phyloP scores from a whole-genome alignment of 208 protist species.

The Leishmania tarentolae region DNA sequence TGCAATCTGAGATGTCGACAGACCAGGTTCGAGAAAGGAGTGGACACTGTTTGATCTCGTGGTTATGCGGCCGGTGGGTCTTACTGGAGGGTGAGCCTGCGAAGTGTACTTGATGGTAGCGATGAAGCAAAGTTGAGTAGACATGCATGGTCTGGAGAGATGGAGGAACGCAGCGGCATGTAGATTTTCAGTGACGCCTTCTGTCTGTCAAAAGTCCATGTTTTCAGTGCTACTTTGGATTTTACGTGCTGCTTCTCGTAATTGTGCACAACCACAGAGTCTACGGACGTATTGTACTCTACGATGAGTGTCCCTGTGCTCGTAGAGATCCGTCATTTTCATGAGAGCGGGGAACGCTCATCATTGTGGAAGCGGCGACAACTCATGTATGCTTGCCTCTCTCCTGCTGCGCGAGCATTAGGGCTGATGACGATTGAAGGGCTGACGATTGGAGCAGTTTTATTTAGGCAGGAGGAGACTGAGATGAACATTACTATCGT shows the following conservation, averaged over 20 bases:
- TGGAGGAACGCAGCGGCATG: not conserved
- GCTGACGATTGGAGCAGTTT: not conserved
- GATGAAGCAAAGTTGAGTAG: not conserved
- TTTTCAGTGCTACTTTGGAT: not conserved
- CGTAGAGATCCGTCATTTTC: not conserved
- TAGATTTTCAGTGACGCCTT: not conserved
- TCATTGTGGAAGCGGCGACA: not conserved
- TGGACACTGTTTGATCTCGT: not conserved
- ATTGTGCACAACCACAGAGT: not conserved
- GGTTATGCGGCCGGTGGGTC: not conserved
- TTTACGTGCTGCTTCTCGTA: not conserved
- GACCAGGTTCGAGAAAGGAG: not conserved
- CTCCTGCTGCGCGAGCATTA: not conserved
- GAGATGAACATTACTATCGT: not conserved
- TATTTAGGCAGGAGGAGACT: not conserved
- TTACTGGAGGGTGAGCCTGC: not conserved
- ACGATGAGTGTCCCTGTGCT: not conserved
- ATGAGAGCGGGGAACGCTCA: not conserved
- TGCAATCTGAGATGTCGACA: not conserved
- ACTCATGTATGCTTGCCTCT: conserved; percentile 9
- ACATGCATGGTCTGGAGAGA: not conserved
- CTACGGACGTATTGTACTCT: not conserved
- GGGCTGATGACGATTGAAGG: not conserved
- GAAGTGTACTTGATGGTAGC: not conserved
- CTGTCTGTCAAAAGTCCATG: not conserved